Base-by-base conservation (phyloP, 164 flowering plant species). In the Macadamia integrifolia region DNA sequence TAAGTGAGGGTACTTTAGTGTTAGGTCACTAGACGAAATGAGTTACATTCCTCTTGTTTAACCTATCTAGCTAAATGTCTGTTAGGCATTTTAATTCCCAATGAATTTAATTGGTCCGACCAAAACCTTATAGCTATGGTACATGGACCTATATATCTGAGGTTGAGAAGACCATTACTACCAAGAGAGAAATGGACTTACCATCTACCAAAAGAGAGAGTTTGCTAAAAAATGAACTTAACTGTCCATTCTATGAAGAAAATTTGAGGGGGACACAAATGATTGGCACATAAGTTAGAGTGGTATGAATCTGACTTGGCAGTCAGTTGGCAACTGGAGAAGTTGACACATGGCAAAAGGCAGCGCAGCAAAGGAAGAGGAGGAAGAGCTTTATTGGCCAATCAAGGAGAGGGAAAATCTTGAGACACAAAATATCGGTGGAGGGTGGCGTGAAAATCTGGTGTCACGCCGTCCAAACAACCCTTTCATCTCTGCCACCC, bases 391-490 rank as follows among this genome's bases (percentile, higher is more conserved):
- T 4, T 46, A 8, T 46, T 46, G 9, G 9, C 12, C 50, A 46
- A 46, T 46, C 40, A 35, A 35, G 5, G 40, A 35, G 50, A 3
- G 50, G 23, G 32, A 66, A 78, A 80, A 68, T 61, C 80, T 74
- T 80, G 76, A 67, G 70, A 52, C 55, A 77, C 64, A 82, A 77
- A 73, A 76, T 65, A 70, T 77, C 79, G 85, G 81, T 71, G 82
- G 76, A 60, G 68, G 80, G 80, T 84, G 85, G 87, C 89, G 89
- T 86, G 86, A 86, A 75, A 80, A 71, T 74, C 66, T 69, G 78
- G 71, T 74, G 77, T 78, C 80, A 83, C 87, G 85, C 88, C 88
- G 86, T 81, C 88, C 88, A 86, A 84, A 84, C 74, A 46, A 46
- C 50, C 50, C 50, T 46, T 71, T 64, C 79, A 53, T 53, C 57